phyloP scores from a whole-genome alignment of 306 rosid species.

The Adenanthera pavonina region DNA sequence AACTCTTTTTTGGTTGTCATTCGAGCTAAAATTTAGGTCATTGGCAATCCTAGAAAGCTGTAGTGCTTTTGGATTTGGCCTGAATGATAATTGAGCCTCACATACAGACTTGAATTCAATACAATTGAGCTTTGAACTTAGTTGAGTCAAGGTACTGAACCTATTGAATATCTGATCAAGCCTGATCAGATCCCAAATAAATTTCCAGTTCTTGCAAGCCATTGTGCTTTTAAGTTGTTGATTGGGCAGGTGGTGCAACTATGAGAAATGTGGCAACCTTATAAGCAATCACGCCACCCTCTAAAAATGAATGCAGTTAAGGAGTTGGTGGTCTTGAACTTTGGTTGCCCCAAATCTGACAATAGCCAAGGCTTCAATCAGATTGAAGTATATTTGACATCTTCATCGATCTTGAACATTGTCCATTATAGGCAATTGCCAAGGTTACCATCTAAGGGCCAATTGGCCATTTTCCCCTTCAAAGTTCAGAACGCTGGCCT shows the following conservation, averaged over 20 bases:
- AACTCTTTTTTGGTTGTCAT: not conserved
- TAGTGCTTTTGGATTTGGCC: not conserved
- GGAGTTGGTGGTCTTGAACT: constrained; percentile 1
- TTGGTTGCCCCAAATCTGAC: not conserved
- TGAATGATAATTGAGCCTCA: not conserved
- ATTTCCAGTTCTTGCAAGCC: not conserved
- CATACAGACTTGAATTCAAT: not conserved
- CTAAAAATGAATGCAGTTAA: not conserved
- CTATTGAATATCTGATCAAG: not conserved
- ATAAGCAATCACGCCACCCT: not conserved
- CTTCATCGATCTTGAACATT: not conserved
- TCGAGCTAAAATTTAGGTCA: not conserved
- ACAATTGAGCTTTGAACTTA: not conserved
- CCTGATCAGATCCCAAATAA: not conserved
- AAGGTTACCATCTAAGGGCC: not conserved
- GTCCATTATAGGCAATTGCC: not conserved
- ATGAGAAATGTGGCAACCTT: not conserved
- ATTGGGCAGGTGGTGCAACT: not conserved
- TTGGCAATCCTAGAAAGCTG: not conserved
- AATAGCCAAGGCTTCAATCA: not conserved
- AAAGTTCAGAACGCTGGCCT: not conserved
- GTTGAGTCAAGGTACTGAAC: not conserved
- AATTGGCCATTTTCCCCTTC: not conserved
- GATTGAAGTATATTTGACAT: constrained; percentile 4
- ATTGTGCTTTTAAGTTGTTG: not conserved